Evolutionary conservation across 352 stramenopile genomes (phyloP), one percentile per base, ranked within the genome.

Genomic region (Globisporangium perplexum): DNA sequence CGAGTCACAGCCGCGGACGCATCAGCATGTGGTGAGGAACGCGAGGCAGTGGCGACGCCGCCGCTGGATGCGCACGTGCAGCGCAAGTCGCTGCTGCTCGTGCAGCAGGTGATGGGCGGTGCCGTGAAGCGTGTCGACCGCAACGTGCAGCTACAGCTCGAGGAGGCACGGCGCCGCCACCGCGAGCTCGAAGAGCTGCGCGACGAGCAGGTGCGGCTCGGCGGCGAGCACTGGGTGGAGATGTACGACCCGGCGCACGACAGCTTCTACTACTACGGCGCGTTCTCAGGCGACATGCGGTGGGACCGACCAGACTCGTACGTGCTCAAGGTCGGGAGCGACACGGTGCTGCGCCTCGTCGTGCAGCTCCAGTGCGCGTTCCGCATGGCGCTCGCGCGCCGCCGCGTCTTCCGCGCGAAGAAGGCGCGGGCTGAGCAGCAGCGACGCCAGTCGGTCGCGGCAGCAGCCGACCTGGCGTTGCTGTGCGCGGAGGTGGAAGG

Each of bases 171-270:
- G 18, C 62, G 59, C 0, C 52, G 57, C 1, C 68, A 70, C 44
- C 17, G 26, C 7, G 65, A 70, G 15, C 47, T 70, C 14, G 65
- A 72, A 28, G 53, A 62, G 28, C 49, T 74, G 1, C 63, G 47
- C 11, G 63, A 74, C 55, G 55, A 68, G 17, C 55, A 71, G 22
- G 54, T 71, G 18, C 46, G 38, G 8, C 54, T 69, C 26, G 66
- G 63, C 33, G 63, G 55, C 45, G 67, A 56, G 31, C 63, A 74
- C 49, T 87, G 76, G 71, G 45, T 85, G 50, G 65, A 85, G 57
- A 68, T 85, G 63, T 76, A 72, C 46, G 73, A 87, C 43, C 65
- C 63, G 26, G 67, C 62, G 0, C 69, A 77, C n/a, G 63, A 72
- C 33, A 33, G 47, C 5, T 53, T 71, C 48, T 87, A 82, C 57